Base-by-base conservation (phyloP, 2,329 filamentous ascomycete genomes). In the Phialocephala subalpina region DNA sequence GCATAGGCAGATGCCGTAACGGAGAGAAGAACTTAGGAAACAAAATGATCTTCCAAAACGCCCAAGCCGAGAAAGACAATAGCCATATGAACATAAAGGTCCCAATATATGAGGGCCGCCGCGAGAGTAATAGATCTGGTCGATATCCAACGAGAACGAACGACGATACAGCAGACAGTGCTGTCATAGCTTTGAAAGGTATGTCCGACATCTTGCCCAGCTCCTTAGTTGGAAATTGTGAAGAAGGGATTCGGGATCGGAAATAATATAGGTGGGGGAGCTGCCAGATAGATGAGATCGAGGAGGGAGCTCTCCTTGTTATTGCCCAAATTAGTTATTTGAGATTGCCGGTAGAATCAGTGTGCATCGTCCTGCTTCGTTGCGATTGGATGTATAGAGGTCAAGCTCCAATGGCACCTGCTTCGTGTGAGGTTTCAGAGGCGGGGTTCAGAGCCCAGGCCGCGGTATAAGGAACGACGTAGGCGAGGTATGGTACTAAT, bases 1-100 rank as follows among this genome's bases (percentile, higher is more conserved):
- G 84, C 14, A 80, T 77, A 3, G 87, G 87, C 36, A 91, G 74
- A 71, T 87, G 78, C 66, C 85, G 82, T 56, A 91, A 71, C 2
- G 87, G 87, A 45, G 83, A 88, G 66, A 90, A 79, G 66, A 82
- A 85, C 38, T 81, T 77, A 3, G 88, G 89, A 71, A 87, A 90
- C 52, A 91, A 71, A 11, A 88, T 58, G 0, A 85, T 73, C 5
- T 63, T 74, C 77, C 80, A 87, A 29, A 77, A 69, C 3, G 72
- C 72, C 68, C 77, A 80, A 1, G 73, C 61, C 2, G 78, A 47
- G 27, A 80, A 72, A 56, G 79, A 74, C 1, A 80, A 25, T 9
- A 78, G 38, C 67, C 81, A 84, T 2, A 84, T 64, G n/a, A 78
- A 72, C 0, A 77, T 7, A 3, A 79, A 77, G 7, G 81, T 83